These are phyloP conservation scores for Solanum paucissectum DNA, from an alignment of 257 asterid species.

Conservation along the genomic window DNA sequence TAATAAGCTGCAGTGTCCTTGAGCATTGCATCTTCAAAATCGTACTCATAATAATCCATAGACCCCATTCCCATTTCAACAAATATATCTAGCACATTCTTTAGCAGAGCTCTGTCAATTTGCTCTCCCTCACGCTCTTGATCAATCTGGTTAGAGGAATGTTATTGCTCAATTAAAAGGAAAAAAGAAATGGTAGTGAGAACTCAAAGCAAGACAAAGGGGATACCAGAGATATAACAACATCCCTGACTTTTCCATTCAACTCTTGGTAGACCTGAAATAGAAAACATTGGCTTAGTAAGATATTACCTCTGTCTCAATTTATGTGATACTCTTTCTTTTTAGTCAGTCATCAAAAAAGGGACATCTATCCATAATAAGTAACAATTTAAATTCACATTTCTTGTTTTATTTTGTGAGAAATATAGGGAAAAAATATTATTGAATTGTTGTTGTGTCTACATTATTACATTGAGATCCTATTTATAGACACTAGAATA, in stretches of 20 bases:
- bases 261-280: slow-evolving; percentile 80
- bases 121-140: slow-evolving; percentile 99
- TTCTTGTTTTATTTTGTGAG: background rate
- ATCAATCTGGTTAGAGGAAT: slow-evolving; percentile 46
- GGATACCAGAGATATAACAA: slow-evolving; percentile 85
- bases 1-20: slow-evolving; percentile 86
- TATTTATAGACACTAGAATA: too few species aligned
- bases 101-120: slow-evolving; percentile 83
- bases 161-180: background rate
- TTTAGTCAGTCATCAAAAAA: background rate
- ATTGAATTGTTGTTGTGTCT: too few species aligned
- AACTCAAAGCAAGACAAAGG: background rate
- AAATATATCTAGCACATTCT: slow-evolving; percentile 87
- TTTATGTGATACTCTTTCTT: background rate
- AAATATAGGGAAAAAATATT: too few species aligned
- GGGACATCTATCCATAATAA: background rate
- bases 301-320: background rate
- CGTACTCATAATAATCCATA: slow-evolving; percentile 73
- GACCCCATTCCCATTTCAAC: slow-evolving; percentile 97
- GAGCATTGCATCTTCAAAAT: slow-evolving; percentile 83
- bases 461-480: too few species aligned
- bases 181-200: background rate
- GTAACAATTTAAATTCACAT: background rate
- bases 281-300: slow-evolving; percentile 1
- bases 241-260: slow-evolving; percentile 78